phyloP scores from a whole-genome alignment of 164 flowering plant species.

The Magnolia changhungtana region DNA sequence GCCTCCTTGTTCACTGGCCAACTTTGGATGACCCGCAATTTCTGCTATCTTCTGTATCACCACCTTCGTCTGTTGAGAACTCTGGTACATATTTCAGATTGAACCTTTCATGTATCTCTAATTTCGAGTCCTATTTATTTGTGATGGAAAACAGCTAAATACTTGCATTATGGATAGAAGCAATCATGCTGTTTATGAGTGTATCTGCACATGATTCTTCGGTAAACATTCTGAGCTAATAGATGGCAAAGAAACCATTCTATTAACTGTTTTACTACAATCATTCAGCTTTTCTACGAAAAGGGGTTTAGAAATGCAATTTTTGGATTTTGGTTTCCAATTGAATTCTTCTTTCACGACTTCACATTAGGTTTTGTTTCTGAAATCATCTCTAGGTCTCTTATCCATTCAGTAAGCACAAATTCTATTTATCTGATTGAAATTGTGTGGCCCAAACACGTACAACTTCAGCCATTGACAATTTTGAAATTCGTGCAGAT shows the following conservation, averaged over 20 bases:
- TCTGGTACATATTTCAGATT: slow-evolving; percentile 36
- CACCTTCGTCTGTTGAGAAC: slow-evolving; percentile 27
- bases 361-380: neutral
- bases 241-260: neutral
- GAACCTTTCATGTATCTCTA: neutral
- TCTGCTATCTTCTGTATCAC: slow-evolving; percentile 85
- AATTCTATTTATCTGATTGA: neutral
- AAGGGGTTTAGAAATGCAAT: neutral
- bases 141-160: neutral
- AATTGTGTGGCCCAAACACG: neutral
- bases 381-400: neutral
- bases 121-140: neutral
- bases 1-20: slow-evolving; percentile 99
- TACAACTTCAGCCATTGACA: neutral
- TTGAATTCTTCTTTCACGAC: neutral
- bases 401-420: neutral
- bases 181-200: no score
- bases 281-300: neutral
- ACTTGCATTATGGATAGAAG: no score
- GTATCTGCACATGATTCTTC: no score
- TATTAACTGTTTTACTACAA: neutral
- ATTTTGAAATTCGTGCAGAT: slow-evolving; percentile 30
- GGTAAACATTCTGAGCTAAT: no score
- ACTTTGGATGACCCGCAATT: slow-evolving; percentile 56
- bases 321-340: neutral